phyloP scores from a whole-genome alignment of 352 stramenopile species.

The Pythium vanterpoolii region DNA sequence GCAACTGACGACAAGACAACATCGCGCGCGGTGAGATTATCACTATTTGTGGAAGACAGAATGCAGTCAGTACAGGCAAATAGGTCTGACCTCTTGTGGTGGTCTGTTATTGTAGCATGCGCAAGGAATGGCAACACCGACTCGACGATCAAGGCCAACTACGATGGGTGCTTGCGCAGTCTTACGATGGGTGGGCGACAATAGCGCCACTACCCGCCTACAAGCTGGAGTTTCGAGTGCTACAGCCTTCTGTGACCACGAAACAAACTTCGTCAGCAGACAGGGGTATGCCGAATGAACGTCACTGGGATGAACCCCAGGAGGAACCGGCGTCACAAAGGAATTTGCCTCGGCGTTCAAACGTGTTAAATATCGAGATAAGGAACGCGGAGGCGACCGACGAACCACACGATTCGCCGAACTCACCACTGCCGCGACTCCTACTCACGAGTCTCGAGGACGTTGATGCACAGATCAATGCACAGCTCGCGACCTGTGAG shows the following conservation, averaged over 20 bases:
- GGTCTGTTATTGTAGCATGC: too few relatives aligned
- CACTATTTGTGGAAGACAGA: background rate
- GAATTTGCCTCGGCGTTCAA: background rate
- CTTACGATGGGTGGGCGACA: background rate
- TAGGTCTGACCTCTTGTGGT: too few relatives aligned
- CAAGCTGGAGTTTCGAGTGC: constrained; percentile 7
- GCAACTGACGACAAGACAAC: background rate
- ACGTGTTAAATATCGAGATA: background rate
- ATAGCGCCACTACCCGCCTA: background rate
- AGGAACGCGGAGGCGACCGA: background rate
- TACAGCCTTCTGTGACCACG: background rate
- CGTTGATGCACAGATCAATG: background rate
- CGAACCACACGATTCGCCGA: background rate
- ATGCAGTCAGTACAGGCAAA: too few relatives aligned
- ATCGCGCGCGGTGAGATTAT: constrained; percentile 2
- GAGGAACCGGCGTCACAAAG: background rate
- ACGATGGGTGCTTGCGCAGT: background rate
- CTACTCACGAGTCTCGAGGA: background rate
- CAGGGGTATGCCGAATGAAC: background rate
- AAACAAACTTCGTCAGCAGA: background rate
- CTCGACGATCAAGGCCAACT: background rate
- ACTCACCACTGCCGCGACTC: background rate
- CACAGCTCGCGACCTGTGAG: background rate
- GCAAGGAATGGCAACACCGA: constrained; percentile 10
- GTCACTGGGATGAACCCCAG: background rate